Evolutionary conservation across 495 filamentous ascomycete species (phyloP).

Genomic region (Bathelium albidoporum): DNA sequence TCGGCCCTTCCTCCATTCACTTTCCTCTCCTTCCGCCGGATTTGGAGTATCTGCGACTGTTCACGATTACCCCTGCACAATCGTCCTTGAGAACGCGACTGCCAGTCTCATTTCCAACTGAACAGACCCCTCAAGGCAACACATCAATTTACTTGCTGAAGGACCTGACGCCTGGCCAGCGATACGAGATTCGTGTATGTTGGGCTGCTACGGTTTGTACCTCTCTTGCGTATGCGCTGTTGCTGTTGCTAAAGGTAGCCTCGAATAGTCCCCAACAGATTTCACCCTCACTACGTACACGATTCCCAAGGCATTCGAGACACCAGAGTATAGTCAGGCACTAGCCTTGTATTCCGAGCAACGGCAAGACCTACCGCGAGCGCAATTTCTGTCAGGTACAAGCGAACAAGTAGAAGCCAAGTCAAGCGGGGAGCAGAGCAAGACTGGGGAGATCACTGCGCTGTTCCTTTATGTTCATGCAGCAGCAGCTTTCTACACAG

Average conservation of each 20-base stretch:
- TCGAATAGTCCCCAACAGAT: slow-evolving; percentile 68
- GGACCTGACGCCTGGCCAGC: slow-evolving; percentile 55
- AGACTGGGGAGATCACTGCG: slow-evolving; percentile 21
- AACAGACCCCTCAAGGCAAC: slow-evolving; percentile 42
- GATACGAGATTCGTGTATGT: slow-evolving; percentile 89
- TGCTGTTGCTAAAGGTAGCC: neutral
- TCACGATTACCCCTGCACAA: slow-evolving; percentile 48
- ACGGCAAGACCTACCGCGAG: slow-evolving; percentile 26
- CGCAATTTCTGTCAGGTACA: neutral
- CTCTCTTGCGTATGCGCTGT: neutral
- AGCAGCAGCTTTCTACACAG: slow-evolving; percentile 73
- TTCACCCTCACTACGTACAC: slow-evolving; percentile 60
- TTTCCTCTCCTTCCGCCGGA: slow-evolving; percentile 47
- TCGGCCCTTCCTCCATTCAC: slow-evolving; percentile 48
- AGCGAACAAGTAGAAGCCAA: slow-evolving; percentile 13
- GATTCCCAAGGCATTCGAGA: slow-evolving; percentile 46
- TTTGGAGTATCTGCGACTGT: slow-evolving; percentile 55
- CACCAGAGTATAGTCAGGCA: slow-evolving; percentile 50
- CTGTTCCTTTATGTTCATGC: slow-evolving; percentile 71
- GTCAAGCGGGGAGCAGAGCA: slow-evolving; percentile 16
- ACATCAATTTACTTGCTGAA: slow-evolving; percentile 80
- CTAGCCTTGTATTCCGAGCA: slow-evolving; percentile 52
- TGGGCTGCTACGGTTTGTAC: slow-evolving; percentile 79
- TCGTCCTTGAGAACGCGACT: slow-evolving; percentile 50
- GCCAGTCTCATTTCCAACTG: slow-evolving; percentile 54